Conservation (phyloP, 2,329 filamentous ascomycete species). For the Monosporascus cannonballus region DNA sequence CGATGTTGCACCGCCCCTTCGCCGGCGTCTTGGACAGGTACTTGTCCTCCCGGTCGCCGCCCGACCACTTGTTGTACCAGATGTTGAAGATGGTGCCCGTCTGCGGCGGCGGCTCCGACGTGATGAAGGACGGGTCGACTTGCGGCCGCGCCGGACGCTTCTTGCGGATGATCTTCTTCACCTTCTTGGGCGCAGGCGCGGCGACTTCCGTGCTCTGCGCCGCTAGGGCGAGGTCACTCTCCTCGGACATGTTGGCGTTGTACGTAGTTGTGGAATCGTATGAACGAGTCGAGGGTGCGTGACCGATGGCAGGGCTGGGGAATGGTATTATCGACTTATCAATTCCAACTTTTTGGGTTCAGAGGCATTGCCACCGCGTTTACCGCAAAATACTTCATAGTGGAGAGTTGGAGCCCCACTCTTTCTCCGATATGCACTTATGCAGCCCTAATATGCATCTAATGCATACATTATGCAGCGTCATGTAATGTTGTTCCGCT, state of each 20-base stretch:
- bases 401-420: background rate
- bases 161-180: conserved; percentile 87
- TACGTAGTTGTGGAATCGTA: conserved; percentile 3
- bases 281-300: background rate
- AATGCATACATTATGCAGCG: background rate
- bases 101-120: conserved; percentile 79
- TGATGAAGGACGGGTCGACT: conserved; percentile 78
- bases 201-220: conserved; percentile 36
- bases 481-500: too few relatives aligned
- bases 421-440: background rate
- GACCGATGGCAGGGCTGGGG: background rate
- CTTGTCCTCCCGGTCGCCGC: conserved; percentile 89
- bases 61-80: conserved; percentile 98
- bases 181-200: conserved; percentile 51
- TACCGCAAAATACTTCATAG: background rate
- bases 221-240: conserved; percentile 19
- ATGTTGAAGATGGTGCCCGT: conserved; percentile 97
- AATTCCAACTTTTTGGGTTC: background rate
- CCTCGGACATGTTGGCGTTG: conserved; percentile 22
- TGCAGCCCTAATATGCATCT: background rate
- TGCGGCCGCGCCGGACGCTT: conserved; percentile 84
- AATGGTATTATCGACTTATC: too few relatives aligned
- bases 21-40: conserved; percentile 79
- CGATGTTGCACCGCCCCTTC: conserved; percentile 80
- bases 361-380: background rate